Base-by-base conservation (phyloP, 78 protist genomes). In the Mastigamoeba balamuthi region DNA sequence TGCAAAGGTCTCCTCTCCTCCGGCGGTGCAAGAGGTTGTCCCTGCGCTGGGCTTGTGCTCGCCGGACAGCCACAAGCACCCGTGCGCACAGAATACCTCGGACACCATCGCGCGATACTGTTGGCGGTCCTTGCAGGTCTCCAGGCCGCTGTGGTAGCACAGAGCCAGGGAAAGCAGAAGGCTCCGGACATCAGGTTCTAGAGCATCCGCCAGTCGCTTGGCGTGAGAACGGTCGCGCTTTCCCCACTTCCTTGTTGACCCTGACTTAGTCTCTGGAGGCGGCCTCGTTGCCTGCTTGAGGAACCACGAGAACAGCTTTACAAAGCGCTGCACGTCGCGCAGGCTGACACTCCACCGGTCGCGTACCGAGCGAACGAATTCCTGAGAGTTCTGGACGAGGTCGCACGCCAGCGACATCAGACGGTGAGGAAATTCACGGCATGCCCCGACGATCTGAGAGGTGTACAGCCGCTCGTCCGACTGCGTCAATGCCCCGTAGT, bases 401-500 rank as follows among this genome's bases (percentile, higher is more conserved):
- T 48, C 17, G 58, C 58, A 25, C 58, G 17, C 58, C 17, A 17
- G 17, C 58, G 58, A 48, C 58, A 48, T n/a, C 58, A 17, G 17
- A 48, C 58, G 17, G 33, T 48, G 58, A 48, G 17, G 58, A 17
- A 48, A 48, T 25, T 17, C 17, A 17, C 17, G 58, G 58, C 58
- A 48, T 48, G 17, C 17, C 58, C 17, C 33, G 58, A 48, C 17
- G 33, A 48, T 48, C 17, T 17, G 17, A 17, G 58, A 48, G 17
- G 17, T 48, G 17, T 48, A 48, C 17, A 17, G 33, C 17, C 17
- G 17, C 58, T 48, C 58, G 17, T 48, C 58, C 58, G 5, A 39
- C 0, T 0, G 25, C 23, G 69, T 0, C 10, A 87, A 69, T 38
- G 73, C 29, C 63, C 91, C 92, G 37, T 69, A 88, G 73, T 84